Base-by-base conservation (phyloP, 202 grass and related monocot species). In the Miscanthus sacchariflorus region DNA sequence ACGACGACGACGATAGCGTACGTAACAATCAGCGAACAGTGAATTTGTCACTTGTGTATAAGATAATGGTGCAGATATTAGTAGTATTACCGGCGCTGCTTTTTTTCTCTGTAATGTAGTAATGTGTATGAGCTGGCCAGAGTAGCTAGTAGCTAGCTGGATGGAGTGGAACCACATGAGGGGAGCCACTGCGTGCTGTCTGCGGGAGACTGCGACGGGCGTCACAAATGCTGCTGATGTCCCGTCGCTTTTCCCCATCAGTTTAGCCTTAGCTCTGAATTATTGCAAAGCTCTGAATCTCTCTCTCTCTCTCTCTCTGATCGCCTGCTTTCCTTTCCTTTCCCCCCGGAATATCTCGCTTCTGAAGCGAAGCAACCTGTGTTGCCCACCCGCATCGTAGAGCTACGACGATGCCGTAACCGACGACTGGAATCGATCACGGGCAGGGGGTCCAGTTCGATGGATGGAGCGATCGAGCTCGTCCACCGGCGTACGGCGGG, bases 71-170 rank as follows among this genome's bases (percentile, higher is more conserved):
- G 87, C 87, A 85, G 19, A 80, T 85, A 80, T 80, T 72, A 82
- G 50, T 54, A 18, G 72, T 65, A 56, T 27, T 13, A 65, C 23
- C 11, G 23, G 11, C 61, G 23, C 23, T 65, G 14, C 49, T 27
- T 12, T 10, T 65, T 63, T 9, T 10, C 4, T 10, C 2, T 63
- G 9, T 11, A 65, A 3, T 59, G 54, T 25, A 27, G 61, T 65
- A 65, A 65, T 82, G 21, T 87, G 86, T 68, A 82, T 87, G 78
- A 87, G 70, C 79, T 76, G 86, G 78, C 71, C 45, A 14, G 70
- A 23, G 56, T 61, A 10, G 56, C 52, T 54, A 21, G 52, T 59
- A 61, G 56, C n/a, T 27, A 65, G 61, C 61, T 65, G 11, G 23
- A 9, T 24, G 70, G n/a, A 74, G 30, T 58, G 64, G 63, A 10